These are phyloP conservation scores for Geranium brycei DNA, from an alignment of 345 rosid genomes.

Conservation along the genomic window DNA sequence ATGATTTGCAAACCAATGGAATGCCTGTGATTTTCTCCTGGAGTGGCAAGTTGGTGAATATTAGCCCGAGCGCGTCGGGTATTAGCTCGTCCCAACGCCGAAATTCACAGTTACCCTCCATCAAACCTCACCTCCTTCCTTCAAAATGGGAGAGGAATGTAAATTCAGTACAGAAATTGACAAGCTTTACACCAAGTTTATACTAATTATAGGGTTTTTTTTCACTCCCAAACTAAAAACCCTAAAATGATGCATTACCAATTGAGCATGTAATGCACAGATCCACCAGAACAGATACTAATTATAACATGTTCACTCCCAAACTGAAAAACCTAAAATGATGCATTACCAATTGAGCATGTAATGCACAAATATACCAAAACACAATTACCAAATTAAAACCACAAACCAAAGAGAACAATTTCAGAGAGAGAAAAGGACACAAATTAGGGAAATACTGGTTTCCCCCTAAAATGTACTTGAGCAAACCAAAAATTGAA, in stretches of 20 bases:
- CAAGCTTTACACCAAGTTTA: no score
- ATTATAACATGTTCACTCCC: no score
- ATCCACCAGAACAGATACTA: no score
- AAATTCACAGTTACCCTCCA: not conserved
- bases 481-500: not conserved
- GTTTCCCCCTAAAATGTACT: not conserved
- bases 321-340: not conserved
- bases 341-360: no score
- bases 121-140: not conserved
- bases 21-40: constrained; percentile 14
- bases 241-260: not conserved
- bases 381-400: no score
- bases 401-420: no score
- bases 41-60: constrained; percentile 16
- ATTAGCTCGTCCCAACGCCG: constrained; percentile 19
- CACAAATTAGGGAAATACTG: not conserved
- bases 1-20: constrained; percentile 21
- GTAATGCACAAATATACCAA: not conserved
- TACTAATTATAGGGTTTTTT: no score
- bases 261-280: not conserved
- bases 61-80: constrained; percentile 20
- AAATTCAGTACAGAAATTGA: no score
- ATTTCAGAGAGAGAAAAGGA: not conserved
- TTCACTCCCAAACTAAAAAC: no score
- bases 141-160: not conserved